Percentiles rank a stretch among this genome's conserved stretches.
phyloP scores from a whole-genome alignment of 805 yeast genomes.

The Komagataella ulmi region DNA sequence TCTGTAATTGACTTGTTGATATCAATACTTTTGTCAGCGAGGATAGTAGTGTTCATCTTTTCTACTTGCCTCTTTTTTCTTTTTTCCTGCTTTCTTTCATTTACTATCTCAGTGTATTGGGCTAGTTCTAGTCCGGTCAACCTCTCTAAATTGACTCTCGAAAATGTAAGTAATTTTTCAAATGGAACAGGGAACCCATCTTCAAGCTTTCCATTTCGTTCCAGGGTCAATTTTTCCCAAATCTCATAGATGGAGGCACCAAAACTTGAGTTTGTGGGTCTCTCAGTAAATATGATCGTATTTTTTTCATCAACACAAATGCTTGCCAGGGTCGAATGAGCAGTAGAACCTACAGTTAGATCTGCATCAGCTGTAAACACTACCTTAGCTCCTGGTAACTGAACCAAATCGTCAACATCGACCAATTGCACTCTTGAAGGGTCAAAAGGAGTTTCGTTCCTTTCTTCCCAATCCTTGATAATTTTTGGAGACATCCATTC shows the following conservation, averaged over 20 bases:
- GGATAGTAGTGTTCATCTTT: conserved; percentile 9
- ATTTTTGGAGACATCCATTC: conserved; percentile 94
- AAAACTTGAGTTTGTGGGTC: conserved; percentile 31
- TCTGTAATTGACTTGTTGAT: neutral
- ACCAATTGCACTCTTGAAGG: conserved; percentile 46
- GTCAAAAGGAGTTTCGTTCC: conserved; percentile 69
- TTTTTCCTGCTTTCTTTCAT: conserved; percentile 27
- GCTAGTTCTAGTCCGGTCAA: conserved; percentile 36
- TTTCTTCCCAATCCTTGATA: conserved; percentile 73
- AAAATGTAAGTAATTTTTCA: conserved; percentile 26
- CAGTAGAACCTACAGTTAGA: conserved; percentile 47
- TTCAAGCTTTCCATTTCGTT: conserved; percentile 25
- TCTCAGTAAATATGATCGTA: conserved; percentile 66
- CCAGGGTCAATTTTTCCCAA: conserved; percentile 34
- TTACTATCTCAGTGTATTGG: conserved; percentile 31
- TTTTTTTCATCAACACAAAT: conserved; percentile 55
- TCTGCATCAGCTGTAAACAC: conserved; percentile 66
- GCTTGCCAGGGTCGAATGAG: conserved; percentile 35
- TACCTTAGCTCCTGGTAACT: conserved; percentile 58
- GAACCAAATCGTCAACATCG: conserved; percentile 39
- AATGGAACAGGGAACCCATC: conserved; percentile 54
- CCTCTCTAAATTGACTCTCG: conserved; percentile 30
- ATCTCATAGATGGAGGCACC: conserved; percentile 34
- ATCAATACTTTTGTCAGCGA: neutral
- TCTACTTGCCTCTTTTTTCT: conserved; percentile 18